Conservation (phyloP, 805 yeast genomes). For the Yamadazyma tumulicola region DNA sequence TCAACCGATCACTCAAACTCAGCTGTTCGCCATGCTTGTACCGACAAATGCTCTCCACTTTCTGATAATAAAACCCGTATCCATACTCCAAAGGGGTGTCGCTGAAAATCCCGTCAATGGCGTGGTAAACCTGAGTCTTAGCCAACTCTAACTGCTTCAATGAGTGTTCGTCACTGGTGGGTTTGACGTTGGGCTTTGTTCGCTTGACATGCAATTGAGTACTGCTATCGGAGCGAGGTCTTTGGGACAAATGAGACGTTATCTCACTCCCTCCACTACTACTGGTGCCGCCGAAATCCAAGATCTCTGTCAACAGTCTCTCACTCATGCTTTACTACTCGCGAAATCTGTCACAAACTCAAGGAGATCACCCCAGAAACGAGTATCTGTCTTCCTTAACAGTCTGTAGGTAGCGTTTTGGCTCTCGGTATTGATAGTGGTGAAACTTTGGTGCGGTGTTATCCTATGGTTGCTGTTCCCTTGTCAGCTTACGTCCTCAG, state of each 20-base stretch:
- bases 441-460: no score
- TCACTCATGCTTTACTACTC: slow-evolving; percentile 7
- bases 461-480: no score
- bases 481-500: no score
- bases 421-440: no score
- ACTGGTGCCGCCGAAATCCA: slow-evolving; percentile 10
- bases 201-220: slow-evolving; percentile 13
- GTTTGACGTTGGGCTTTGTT: slow-evolving; percentile 16
- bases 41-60: slow-evolving; percentile 31
- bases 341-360: no score
- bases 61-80: slow-evolving; percentile 22
- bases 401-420: no score
- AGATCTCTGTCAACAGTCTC: slow-evolving; percentile 10
- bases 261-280: background rate
- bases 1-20: slow-evolving; percentile 18
- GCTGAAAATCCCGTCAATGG: slow-evolving; percentile 18
- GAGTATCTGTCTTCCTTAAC: no score
- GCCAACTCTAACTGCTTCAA: slow-evolving; percentile 12
- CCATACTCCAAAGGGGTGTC: slow-evolving; percentile 16
- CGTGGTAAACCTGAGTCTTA: slow-evolving; percentile 11
- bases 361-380: no score
- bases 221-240: slow-evolving; percentile 10
- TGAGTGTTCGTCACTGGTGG: slow-evolving; percentile 9
- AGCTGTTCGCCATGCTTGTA: slow-evolving; percentile 32
- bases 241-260: slow-evolving; percentile 15